Evolutionary conservation across 495 filamentous ascomycete genomes (phyloP), one percentile per base, ranked within the genome.

Genomic region (Hyaloscypha bicolor): DNA sequence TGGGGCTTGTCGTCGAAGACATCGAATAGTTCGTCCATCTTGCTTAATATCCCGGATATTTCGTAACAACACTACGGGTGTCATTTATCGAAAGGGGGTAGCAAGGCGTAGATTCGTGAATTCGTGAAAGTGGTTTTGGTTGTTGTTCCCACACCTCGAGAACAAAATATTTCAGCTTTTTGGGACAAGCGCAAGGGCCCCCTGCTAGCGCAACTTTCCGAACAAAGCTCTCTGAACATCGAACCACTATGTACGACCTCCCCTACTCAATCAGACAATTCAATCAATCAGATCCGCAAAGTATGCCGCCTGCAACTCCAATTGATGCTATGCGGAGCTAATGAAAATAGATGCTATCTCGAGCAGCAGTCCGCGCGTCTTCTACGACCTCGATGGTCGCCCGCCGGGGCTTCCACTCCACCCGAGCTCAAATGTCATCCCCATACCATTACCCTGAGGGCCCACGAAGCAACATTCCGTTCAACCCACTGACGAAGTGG

Each of bases 361-460:
- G 90, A 80, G 83, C 90, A 73, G 91, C 86, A 78, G 77, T 90
- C 81, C 92, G 92, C 76, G 80, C 82, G 71, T 78, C 82, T 70
- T 73, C 76, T 64, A 87, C 87, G 77, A 82, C 84, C 79, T 80
- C 84, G 61, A 75, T 88, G 74, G 86, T 93, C 80, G 87, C 89
- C 85, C 92, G 94, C 82, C 94, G 95, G 76, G 93, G 91, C 81
- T 96, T 99, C 88, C 90, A 93, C 80, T 88, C 92, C 76, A 96
- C 94, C 77, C 90, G 91, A 71, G 81, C 90, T 77, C 94, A 91
- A 80, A 81, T 95, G 72, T 87, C 86, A 66, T 95, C 92, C 75
- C 93, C 93, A 32, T 96, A 96, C 86, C 95, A 99, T 85, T 99
- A 99, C 83, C 91, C 94, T 68, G 96, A 98, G 85, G 96, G 95